A percentile compares a stretch with the other conserved stretches of the same genome.
Evolutionary conservation across 208 protist species (phyloP).

Genomic region (Histomonas meleagridis): DNA sequence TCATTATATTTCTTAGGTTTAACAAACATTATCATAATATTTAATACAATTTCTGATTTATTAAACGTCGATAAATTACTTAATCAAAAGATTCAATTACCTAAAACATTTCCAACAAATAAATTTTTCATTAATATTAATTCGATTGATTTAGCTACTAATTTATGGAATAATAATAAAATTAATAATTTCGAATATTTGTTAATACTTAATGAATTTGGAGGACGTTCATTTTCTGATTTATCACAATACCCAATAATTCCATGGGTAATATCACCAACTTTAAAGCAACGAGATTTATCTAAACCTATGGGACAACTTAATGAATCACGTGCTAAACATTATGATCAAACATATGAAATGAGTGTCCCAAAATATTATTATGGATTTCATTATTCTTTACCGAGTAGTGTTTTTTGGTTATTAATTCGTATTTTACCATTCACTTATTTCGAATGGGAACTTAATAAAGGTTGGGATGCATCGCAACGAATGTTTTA

Average conservation of each 20-base stretch:
- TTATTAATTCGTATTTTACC: background rate
- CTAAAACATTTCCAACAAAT: background rate
- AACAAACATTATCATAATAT: background rate
- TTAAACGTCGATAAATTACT: background rate
- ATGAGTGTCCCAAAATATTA: background rate
- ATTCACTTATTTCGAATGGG: slow-evolving; percentile 19
- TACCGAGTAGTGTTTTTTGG: background rate
- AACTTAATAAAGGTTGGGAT: slow-evolving; percentile 21
- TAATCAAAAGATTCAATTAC: background rate
- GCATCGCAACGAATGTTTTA: background rate
- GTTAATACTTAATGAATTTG: background rate
- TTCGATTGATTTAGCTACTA: background rate
- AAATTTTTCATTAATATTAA: background rate
- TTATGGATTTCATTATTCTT: slow-evolving; percentile 25
- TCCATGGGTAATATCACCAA: background rate
- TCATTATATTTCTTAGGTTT: background rate
- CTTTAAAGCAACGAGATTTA: background rate
- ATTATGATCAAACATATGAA: slow-evolving; percentile 4
- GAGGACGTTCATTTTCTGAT: background rate
- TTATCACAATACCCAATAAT: background rate
- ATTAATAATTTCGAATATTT: background rate
- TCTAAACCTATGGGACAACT: background rate
- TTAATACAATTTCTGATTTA: no score
- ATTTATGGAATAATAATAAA: background rate
- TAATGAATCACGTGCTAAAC: background rate